Conservation (phyloP, 129 eudicot species). For the Saposhnikovia divaricata region DNA sequence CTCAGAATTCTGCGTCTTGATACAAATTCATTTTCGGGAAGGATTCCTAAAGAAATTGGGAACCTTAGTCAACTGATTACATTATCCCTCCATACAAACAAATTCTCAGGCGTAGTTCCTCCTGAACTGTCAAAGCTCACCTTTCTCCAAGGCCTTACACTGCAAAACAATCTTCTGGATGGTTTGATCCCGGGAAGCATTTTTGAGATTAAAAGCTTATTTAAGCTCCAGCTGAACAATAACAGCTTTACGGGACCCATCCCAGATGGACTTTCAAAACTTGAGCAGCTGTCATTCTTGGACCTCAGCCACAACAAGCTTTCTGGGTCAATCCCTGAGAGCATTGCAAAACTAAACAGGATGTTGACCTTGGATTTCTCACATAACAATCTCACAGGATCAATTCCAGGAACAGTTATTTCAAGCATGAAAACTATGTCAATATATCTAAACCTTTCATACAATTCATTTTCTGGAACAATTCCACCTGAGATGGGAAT, state of each 20-base stretch:
- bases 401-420: constrained; percentile 41
- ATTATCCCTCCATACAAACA: constrained; percentile 36
- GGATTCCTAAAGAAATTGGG: constrained; percentile 58
- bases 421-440: constrained; percentile 56
- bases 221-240: constrained; percentile 34
- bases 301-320: constrained; percentile 62
- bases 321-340: constrained; percentile 45
- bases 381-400: constrained; percentile 42
- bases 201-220: constrained; percentile 44
- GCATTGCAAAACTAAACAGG: constrained; percentile 31
- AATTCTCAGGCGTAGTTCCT: constrained; percentile 59
- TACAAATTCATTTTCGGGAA: constrained; percentile 42
- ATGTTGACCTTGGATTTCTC: constrained; percentile 56
- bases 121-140: constrained; percentile 46
- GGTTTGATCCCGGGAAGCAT: constrained; percentile 59
- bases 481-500: constrained; percentile 60
- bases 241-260: constrained; percentile 52
- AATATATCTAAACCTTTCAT: constrained; percentile 50
- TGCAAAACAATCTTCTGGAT: constrained; percentile 46
- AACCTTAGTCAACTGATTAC: constrained; percentile 36
- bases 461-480: constrained; percentile 46
- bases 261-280: constrained; percentile 39
- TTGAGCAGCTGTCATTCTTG: constrained; percentile 48
- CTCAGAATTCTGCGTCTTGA: constrained; percentile 28
- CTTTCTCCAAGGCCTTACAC: constrained; percentile 43